These are phyloP conservation scores for Diplogelasinospora grovesii DNA, from an alignment of 495 filamentous ascomycete genomes.

Conservation along the genomic window DNA sequence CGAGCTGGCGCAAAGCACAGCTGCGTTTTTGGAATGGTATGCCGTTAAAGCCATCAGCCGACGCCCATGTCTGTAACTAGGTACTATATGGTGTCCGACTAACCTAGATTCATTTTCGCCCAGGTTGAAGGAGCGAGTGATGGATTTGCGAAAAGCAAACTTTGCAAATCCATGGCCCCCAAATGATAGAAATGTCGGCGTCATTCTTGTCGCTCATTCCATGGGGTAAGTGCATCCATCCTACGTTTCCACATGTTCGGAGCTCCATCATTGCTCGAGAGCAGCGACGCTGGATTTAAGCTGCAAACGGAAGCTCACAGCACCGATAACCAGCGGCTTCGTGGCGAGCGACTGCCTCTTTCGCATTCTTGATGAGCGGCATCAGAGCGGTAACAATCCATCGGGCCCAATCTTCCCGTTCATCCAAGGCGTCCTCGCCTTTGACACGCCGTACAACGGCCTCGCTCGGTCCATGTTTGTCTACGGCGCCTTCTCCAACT, in stretches of 20 bases:
- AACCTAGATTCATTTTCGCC: slow-evolving; percentile 2
- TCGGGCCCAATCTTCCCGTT: slow-evolving; percentile 49
- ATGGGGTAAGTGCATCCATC: slow-evolving; percentile 57
- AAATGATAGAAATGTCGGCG: slow-evolving; percentile 75
- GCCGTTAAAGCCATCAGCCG: background rate
- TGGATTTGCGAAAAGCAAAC: slow-evolving; percentile 71
- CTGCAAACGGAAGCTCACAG: too few relatives aligned
- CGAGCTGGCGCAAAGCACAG: slow-evolving; percentile 70
- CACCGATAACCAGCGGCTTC: slow-evolving; percentile 53
- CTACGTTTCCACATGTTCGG: too few relatives aligned
- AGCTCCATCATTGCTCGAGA: too few relatives aligned
- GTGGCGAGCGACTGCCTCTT: slow-evolving; percentile 82
- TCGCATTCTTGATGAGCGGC: slow-evolving; percentile 37
- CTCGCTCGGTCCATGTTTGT: slow-evolving; percentile 85
- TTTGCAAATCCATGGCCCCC: slow-evolving; percentile 74
- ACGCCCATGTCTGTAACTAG: background rate
- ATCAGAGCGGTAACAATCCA: slow-evolving; percentile 16
- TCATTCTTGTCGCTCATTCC: slow-evolving; percentile 80
- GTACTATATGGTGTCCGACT: background rate
- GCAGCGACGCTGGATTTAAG: too few relatives aligned
- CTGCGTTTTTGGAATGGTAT: slow-evolving; percentile 77
- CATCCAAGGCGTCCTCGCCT: slow-evolving; percentile 79
- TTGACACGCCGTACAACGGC: slow-evolving; percentile 91
- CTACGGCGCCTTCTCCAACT: slow-evolving; percentile 83
- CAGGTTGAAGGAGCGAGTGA: slow-evolving; percentile 85